Evolutionary conservation across 305 asterid genomes (phyloP).

Genomic region (Fraxinus floribunda): DNA sequence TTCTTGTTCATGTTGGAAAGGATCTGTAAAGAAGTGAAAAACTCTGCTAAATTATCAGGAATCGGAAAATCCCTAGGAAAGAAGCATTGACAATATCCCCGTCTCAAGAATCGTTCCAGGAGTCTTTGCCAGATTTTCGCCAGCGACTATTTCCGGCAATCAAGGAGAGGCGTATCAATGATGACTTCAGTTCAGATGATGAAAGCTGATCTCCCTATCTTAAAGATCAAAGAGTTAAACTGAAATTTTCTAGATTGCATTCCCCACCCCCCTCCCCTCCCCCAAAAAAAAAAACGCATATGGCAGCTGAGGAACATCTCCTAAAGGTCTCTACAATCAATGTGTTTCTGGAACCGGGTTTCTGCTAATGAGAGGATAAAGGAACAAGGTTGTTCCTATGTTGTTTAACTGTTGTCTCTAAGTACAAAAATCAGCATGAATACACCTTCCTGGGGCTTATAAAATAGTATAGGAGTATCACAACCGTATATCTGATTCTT

Average conservation of each 20-base stretch:
- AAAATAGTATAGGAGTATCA: neutral
- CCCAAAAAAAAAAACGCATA: too few relatives aligned
- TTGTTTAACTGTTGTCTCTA: neutral
- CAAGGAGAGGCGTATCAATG: conserved; percentile 49
- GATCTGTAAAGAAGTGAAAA: conserved; percentile 61
- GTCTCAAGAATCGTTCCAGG: conserved; percentile 48
- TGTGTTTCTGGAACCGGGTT: neutral
- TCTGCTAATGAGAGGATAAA: neutral
- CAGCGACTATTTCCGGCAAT: conserved; percentile 67
- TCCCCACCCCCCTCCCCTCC: neutral
- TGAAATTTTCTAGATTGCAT: neutral
- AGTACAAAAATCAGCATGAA: neutral
- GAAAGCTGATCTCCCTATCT: conserved; percentile 34
- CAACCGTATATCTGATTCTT: neutral
- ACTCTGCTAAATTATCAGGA: conserved; percentile 30
- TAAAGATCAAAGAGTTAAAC: neutral
- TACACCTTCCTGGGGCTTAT: neutral
- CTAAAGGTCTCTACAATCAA: neutral
- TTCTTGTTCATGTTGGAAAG: conserved; percentile 81
- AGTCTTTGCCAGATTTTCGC: conserved; percentile 44
- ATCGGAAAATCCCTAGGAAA: conserved; percentile 31
- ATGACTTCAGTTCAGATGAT: conserved; percentile 64
- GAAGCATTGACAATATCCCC: conserved; percentile 39
- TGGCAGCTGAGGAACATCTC: neutral
- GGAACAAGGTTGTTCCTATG: neutral